These are phyloP conservation scores for Candida jianshihensis DNA, from an alignment of 805 yeast species.

Conservation along the genomic window DNA sequence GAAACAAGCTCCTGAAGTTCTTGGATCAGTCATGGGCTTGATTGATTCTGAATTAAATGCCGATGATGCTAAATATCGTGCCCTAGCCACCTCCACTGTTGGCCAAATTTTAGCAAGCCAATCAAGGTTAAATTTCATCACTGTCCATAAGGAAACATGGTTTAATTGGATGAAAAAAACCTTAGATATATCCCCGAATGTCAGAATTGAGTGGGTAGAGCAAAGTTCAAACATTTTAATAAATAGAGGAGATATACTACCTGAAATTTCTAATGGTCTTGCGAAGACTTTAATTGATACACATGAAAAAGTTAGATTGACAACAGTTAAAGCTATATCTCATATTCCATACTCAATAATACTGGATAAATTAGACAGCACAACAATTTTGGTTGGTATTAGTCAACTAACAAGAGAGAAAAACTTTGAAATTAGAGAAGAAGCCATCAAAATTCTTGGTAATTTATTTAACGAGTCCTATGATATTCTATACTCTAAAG, in stretches of 20 bases:
- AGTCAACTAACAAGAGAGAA: constrained; percentile 67
- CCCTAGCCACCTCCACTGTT: constrained; percentile 65
- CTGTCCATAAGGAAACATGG: constrained; percentile 55
- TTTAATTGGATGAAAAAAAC: constrained; percentile 68
- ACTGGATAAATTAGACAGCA: constrained; percentile 39
- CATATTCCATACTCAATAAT: constrained; percentile 40
- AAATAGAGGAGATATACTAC: constrained; percentile 36
- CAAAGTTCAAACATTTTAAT: constrained; percentile 43
- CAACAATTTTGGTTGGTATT: constrained; percentile 44
- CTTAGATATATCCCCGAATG: constrained; percentile 57
- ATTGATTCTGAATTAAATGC: constrained; percentile 76
- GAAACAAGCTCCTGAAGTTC: constrained; percentile 69
- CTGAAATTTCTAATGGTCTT: constrained; percentile 51
- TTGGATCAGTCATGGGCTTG: constrained; percentile 69
- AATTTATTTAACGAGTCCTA: constrained; percentile 45
- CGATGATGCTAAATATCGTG: constrained; percentile 53
- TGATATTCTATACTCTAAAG: constrained; percentile 18
- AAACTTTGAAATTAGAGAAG: constrained; percentile 53
- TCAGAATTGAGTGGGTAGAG: constrained; percentile 66
- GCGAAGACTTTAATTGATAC: constrained; percentile 67
- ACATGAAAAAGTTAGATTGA: constrained; percentile 64
- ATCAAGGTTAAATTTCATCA: constrained; percentile 50
- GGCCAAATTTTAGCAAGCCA: constrained; percentile 52
- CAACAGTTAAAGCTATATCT: constrained; percentile 48
- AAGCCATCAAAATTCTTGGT: constrained; percentile 49